A percentile compares a stretch with the other conserved stretches of the same genome.
Conservation (phyloP, 345 rosid genomes). For the Triadica sebifera region DNA sequence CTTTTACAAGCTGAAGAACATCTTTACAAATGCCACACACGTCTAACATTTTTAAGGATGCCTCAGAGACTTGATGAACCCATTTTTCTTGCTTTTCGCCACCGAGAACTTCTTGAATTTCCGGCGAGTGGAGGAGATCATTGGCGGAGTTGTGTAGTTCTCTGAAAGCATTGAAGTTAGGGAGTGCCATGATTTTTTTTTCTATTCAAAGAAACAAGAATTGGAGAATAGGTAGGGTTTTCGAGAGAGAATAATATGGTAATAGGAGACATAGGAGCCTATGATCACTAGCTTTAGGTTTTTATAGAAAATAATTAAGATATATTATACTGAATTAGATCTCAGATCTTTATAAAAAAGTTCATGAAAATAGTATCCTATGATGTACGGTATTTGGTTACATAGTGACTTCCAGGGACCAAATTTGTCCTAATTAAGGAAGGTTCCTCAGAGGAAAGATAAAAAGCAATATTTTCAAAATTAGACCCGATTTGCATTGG, state of each 20-base stretch:
- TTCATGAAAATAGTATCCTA: conserved; percentile 34
- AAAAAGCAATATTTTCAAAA: too few relatives aligned
- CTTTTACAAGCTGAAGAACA: conserved; percentile 55
- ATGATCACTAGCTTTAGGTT: conserved; percentile 10
- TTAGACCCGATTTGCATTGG: too few relatives aligned
- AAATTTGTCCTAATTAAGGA: conserved; percentile 5
- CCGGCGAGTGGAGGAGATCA: conserved; percentile 62
- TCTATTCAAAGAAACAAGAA: too few relatives aligned
- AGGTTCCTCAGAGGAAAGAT: conserved; percentile 25
- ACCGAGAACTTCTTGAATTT: conserved; percentile 42
- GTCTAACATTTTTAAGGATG: conserved; percentile 68
- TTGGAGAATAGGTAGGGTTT: neutral
- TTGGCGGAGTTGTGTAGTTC: conserved; percentile 72
- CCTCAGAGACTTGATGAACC: conserved; percentile 54
- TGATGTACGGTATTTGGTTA: conserved; percentile 41
- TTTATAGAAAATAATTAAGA: conserved; percentile 15
- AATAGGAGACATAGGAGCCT: neutral
- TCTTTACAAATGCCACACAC: conserved; percentile 57
- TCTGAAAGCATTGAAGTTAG: conserved; percentile 56
- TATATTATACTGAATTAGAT: conserved; percentile 19
- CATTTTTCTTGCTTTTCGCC: conserved; percentile 48
- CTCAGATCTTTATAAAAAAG: conserved; percentile 38
- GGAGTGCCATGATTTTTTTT: conserved; percentile 38
- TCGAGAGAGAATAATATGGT: neutral
- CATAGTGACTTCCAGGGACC: too few relatives aligned